phyloP scores from a whole-genome alignment of 768 basidiomycete species.

The Hericium alpestre region DNA sequence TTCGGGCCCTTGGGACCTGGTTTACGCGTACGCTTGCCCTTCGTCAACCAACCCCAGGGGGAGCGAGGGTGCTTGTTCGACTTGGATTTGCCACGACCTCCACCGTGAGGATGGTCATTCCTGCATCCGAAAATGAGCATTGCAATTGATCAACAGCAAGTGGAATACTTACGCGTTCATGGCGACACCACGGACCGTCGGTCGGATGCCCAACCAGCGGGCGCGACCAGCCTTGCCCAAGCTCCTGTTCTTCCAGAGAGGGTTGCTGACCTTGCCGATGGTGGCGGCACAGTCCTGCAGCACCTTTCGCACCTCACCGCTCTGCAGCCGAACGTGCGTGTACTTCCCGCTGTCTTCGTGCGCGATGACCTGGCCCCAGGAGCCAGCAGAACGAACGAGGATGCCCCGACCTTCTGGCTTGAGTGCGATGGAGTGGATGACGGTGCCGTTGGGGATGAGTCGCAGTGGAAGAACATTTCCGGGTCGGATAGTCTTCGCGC shows the following conservation, averaged over 20 bases:
- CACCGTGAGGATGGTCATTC: slow-evolving; percentile 89
- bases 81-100: slow-evolving; percentile 96
- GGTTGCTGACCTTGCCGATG: slow-evolving; percentile 86
- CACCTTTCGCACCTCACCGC: slow-evolving; percentile 86
- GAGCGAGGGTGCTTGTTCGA: slow-evolving; percentile 90
- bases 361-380: slow-evolving; percentile 70
- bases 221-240: slow-evolving; percentile 88
- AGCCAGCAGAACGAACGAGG: slow-evolving; percentile 85
- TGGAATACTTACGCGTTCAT: slow-evolving; percentile 74
- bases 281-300: slow-evolving; percentile 76
- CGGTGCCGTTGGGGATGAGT: slow-evolving; percentile 85
- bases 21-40: slow-evolving; percentile 87
- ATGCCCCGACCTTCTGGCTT: slow-evolving; percentile 64
- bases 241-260: slow-evolving; percentile 72
- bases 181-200: slow-evolving; percentile 86
- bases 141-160: background rate
- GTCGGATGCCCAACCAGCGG: slow-evolving; percentile 79
- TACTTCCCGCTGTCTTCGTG: slow-evolving; percentile 67
- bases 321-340: slow-evolving; percentile 76
- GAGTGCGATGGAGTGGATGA: slow-evolving; percentile 80
- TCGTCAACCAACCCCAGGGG: slow-evolving; percentile 86
- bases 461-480: slow-evolving; percentile 90
- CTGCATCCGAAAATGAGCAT: slow-evolving; percentile 26
- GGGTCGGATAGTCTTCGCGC: slow-evolving; percentile 71
- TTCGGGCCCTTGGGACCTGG: slow-evolving; percentile 87